Conservation (phyloP, 768 basidiomycete genomes). For the Lepiota subincarnata region DNA sequence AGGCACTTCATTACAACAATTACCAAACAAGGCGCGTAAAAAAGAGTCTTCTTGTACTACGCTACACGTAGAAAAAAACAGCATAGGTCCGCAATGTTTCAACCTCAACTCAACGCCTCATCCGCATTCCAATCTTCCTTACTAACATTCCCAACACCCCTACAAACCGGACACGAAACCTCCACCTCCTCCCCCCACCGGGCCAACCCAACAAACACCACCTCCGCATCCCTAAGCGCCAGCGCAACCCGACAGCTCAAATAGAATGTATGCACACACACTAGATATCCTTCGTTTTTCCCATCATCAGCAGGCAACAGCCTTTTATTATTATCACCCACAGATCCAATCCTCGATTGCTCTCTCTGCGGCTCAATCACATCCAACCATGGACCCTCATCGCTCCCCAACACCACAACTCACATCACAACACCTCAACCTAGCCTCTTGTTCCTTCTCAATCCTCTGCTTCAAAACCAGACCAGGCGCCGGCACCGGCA, state of each 20-base stretch:
- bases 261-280: constrained; percentile 71
- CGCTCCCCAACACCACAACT: no score
- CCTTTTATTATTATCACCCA: no score
- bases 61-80: no score
- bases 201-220: constrained; percentile 29
- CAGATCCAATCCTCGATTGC: constrained; percentile 34
- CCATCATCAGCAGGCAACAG: no score
- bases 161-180: constrained; percentile 71
- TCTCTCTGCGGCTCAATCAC: no score
- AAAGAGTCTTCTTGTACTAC: no score
- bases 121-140: constrained; percentile 59
- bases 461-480: constrained; percentile 68
- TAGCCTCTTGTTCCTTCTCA: constrained; percentile 70
- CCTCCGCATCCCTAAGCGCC: constrained; percentile 58
- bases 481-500: constrained; percentile 60
- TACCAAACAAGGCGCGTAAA: no score
- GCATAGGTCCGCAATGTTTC: no score
- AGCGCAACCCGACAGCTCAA: constrained; percentile 60
- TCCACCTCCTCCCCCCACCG: constrained; percentile 40
- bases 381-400: no score
- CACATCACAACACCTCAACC: no score
- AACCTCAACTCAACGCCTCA: constrained; percentile 27
- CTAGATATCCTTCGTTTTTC: constrained; percentile 17
- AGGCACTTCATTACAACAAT: no score
- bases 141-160: constrained; percentile 56